These are phyloP conservation scores for Pichia sp. DNA, from an alignment of 1,139 yeast genomes.

Conservation along the genomic window DNA sequence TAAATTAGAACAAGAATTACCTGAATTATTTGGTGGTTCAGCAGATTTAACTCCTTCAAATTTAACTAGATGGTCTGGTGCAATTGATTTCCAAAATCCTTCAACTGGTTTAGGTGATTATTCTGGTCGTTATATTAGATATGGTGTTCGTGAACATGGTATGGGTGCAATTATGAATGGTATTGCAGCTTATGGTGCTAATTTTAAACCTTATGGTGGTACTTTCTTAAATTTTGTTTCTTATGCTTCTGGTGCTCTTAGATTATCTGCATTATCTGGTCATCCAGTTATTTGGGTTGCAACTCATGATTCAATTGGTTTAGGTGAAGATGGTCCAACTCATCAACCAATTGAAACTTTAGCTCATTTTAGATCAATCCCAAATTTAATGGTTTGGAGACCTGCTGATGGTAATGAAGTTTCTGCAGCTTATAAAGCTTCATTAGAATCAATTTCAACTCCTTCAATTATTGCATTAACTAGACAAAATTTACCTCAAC, in stretches of 20 bases:
- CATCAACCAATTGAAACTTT: slow-evolving; percentile 99
- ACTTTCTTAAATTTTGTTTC: slow-evolving; percentile 98
- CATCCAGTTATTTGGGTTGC: slow-evolving; percentile 97
- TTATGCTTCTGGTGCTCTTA: slow-evolving; percentile 95
- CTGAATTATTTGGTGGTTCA: slow-evolving; percentile 95
- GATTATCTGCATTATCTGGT: slow-evolving; percentile 90
- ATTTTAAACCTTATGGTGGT: slow-evolving; percentile 91
- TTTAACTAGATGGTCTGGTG: slow-evolving; percentile 82
- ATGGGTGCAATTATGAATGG: slow-evolving; percentile 99
- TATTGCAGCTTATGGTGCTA: slow-evolving; percentile 91
- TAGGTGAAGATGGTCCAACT: slow-evolving; percentile 99
- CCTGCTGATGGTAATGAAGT: slow-evolving; percentile 99
- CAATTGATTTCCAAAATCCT: slow-evolving; percentile 93
- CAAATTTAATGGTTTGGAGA: slow-evolving; percentile 96
- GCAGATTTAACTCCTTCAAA: slow-evolving; percentile 98
- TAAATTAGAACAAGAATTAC: slow-evolving; percentile 56
- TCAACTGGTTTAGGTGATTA: slow-evolving; percentile 75
- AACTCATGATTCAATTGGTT: slow-evolving; percentile 97
- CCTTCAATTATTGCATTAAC: slow-evolving; percentile 91
- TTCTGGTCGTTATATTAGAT: slow-evolving; percentile 91
- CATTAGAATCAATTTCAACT: slow-evolving; percentile 63
- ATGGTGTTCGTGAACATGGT: slow-evolving; percentile 99
- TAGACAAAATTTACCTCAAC: slow-evolving; percentile 96
- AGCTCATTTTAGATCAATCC: slow-evolving; percentile 95
- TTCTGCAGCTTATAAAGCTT: slow-evolving; percentile 88